Evolutionary conservation across 768 basidiomycete genomes (phyloP), one percentile per base, ranked within the genome.

Genomic region (Rhizopogon sp.): DNA sequence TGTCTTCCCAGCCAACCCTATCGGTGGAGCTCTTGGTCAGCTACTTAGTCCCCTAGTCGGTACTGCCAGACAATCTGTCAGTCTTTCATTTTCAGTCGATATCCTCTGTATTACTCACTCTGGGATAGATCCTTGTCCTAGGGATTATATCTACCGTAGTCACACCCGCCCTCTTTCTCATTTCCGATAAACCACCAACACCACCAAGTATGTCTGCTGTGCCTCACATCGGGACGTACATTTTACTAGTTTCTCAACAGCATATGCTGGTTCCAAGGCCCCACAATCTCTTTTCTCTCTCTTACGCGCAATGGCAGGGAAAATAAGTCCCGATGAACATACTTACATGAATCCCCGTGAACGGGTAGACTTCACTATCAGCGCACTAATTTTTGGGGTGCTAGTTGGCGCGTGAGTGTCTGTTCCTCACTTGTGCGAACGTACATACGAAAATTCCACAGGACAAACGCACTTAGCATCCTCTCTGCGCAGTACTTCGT

Each of bases 11-110:
- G 87, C 86, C 3, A 90, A 89, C 68, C 88, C 88, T 0, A 59
- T 92, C 14, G 90, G 90, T 6, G 76, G 80, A 17, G 90, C 88
- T 5, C 56, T 93, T 0, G 88, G 84, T 0, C 88, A 91, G 64
- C 65, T 93, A 8, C 68, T 91, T 13, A 83, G 88, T 50, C 88
- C 90, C 1, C 67, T 86, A 14, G 70, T 82, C 1, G 79, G 76
- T 11, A 67, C 73, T 50, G 74, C 79, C 3, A 72, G 81, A 33
- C 70, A 79, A 62, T 88, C 88, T 35, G 88, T 90, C 58, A 57
- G 79, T 29, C n/a, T 13, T 6, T 16, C 3, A 35, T 29, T 55
- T 45, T 47, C 31, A 29, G 42, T 41, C 42, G 29, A 33, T 10
- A 8, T 33, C 0, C 20, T 20, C 14, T 11, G 14, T n/a, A 22